phyloP scores from a whole-genome alignment of 2,329 filamentous ascomycete species.

The Salinomyces thailandicus region DNA sequence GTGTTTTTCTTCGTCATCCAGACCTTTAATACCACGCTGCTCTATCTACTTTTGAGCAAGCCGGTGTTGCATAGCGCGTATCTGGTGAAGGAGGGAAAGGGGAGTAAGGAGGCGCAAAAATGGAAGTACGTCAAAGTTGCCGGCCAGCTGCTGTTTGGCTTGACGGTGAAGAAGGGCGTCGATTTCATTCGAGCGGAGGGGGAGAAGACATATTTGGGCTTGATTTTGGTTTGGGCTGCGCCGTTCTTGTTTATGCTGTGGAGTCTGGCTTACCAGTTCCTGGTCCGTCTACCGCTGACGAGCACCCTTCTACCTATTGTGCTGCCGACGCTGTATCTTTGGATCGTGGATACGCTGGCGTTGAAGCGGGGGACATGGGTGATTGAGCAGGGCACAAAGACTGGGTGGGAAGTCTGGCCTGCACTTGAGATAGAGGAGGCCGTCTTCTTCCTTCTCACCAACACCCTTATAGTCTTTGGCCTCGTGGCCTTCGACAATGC shows the following conservation, averaged over 20 bases:
- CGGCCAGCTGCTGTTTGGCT: slow-evolving; percentile 43
- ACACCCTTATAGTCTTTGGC: slow-evolving; percentile 59
- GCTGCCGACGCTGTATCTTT: slow-evolving; percentile 58
- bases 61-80: slow-evolving; percentile 47
- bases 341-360: slow-evolving; percentile 60
- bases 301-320: slow-evolving; percentile 51
- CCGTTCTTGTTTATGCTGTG: slow-evolving; percentile 57
- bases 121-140: slow-evolving; percentile 34
- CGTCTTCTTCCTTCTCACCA: slow-evolving; percentile 61
- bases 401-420: slow-evolving; percentile 52
- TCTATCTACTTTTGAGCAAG: slow-evolving; percentile 60
- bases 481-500: slow-evolving; percentile 59
- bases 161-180: slow-evolving; percentile 36
- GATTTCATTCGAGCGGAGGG: slow-evolving; percentile 37
- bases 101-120: slow-evolving; percentile 12
- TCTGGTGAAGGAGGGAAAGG: slow-evolving; percentile 34
- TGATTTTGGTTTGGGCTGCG: slow-evolving; percentile 59
- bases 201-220: slow-evolving; percentile 53
- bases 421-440: slow-evolving; percentile 64
- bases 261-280: slow-evolving; percentile 53
- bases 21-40: slow-evolving; percentile 59
- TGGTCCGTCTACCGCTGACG: slow-evolving; percentile 48
- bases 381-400: slow-evolving; percentile 57
- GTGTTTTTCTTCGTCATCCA: slow-evolving; percentile 70
- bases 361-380: slow-evolving; percentile 60